phyloP scores from a whole-genome alignment of 306 rosid genomes.

The Adenanthera pavonina region DNA sequence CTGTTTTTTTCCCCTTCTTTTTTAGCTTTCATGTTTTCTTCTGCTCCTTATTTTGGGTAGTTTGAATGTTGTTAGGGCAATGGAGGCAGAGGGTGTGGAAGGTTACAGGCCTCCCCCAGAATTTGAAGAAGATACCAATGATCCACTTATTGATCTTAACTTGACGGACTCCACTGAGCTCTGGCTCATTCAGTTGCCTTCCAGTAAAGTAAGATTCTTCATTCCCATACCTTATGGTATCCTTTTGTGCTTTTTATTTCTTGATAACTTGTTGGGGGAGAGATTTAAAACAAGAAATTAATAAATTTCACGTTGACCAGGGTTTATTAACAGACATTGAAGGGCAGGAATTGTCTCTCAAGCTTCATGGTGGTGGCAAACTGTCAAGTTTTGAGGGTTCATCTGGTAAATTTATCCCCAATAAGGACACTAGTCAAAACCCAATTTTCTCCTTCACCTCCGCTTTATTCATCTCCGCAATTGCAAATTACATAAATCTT shows the following conservation, averaged over 20 bases:
- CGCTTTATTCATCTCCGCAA: constrained; percentile 3
- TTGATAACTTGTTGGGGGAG: not conserved
- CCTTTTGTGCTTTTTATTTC: not conserved
- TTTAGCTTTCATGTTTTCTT: not conserved
- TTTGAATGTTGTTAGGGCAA: constrained; percentile 9
- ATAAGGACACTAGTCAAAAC: not conserved
- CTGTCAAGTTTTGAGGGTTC: constrained; percentile 60
- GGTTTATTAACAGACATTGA: constrained; percentile 59
- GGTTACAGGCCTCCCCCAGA: constrained; percentile 63
- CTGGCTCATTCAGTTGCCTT: constrained; percentile 78
- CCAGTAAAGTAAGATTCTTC: constrained; percentile 52
- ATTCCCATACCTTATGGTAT: not conserved
- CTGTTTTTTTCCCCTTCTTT: not conserved
- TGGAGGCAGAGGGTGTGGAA: constrained; percentile 40
- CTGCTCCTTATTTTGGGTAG: not conserved
- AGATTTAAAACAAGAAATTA: not conserved
- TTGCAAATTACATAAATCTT: not conserved
- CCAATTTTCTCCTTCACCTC: constrained; percentile 2
- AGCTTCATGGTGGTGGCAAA: constrained; percentile 58
- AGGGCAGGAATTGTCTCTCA: constrained; percentile 64
- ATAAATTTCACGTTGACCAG: constrained; percentile 3
- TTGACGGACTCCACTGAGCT: constrained; percentile 63
- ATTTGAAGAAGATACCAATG: constrained; percentile 52
- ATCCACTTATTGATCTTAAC: constrained; percentile 54
- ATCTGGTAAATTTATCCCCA: constrained; percentile 60